Conservation (phyloP, 208 protist genomes). For the Crithidia bombi region DNA sequence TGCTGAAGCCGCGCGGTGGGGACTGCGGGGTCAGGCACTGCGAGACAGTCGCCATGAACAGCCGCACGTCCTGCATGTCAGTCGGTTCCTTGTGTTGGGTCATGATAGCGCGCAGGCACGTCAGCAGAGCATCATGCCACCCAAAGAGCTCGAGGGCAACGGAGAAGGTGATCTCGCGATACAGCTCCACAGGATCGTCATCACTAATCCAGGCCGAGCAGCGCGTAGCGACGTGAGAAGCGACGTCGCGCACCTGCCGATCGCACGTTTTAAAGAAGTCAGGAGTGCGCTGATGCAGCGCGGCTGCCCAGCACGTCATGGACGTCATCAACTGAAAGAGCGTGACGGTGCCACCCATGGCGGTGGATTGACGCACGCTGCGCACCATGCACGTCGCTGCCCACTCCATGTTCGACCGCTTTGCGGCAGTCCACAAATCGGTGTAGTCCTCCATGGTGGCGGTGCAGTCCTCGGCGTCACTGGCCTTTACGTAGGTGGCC, state of each 20-base stretch:
- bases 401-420: constrained; percentile 30
- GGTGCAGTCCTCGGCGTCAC: neutral
- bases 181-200: constrained; percentile 3
- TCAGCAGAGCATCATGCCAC: constrained; percentile 28
- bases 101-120: constrained; percentile 8
- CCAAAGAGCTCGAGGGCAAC: constrained; percentile 30
- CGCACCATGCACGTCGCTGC: constrained; percentile 37
- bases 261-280: constrained; percentile 28
- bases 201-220: constrained; percentile 13
- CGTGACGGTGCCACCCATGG: constrained; percentile 18
- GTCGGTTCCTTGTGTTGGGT: neutral
- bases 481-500: constrained; percentile 1
- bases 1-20: constrained; percentile 14
- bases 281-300: constrained; percentile 1
- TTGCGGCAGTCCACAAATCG: constrained; percentile 29
- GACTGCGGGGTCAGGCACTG: constrained; percentile 16
- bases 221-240: constrained; percentile 15
- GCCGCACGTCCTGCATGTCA: constrained; percentile 17
- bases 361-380: constrained; percentile 23
- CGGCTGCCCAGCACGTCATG: constrained; percentile 33
- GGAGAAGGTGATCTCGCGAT: constrained; percentile 25
- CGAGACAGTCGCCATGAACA: constrained; percentile 11
- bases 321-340: constrained; percentile 17
- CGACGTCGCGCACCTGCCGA: constrained; percentile 16
- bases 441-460: constrained; percentile 34